Evolutionary conservation across 371 early-diverging fungal genomes (phyloP), one percentile per base, ranked within the genome.

Genomic region (Saksenaea vasiformis): DNA sequence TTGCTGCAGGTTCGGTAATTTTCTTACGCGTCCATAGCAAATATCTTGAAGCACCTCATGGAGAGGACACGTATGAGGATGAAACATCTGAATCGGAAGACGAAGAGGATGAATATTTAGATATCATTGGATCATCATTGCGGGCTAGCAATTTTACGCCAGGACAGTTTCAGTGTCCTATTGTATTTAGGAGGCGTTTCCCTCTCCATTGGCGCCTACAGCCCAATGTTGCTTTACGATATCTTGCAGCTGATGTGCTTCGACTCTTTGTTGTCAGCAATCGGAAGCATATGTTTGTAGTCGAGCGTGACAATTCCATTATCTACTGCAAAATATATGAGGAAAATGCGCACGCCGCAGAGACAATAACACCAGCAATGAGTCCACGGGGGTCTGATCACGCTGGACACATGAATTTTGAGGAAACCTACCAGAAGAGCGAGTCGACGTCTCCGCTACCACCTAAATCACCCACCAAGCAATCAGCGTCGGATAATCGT

Each of bases 151-250:
- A 70, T 38, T 85, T 84, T 61, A 63, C 58, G 10, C 85, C 83
- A 1, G 92, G 91, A 0, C 89, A 90, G 56, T 92, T 92, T 68
- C 79, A 88, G 17, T 92, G 93, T 54, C 89, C 91, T 0, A 56
- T 87, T 8, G 84, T 91, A 13, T 88, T 82, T 62, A 79, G 77
- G 1, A 82, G 79, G 41, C 69, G 74, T n/a, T 91, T 94, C 65
- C 85, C 88, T 1, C 64, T 93, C 2, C 94, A 93, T 62, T 90
- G 90, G 89, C 83, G 95, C 3, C 66, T 95, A 34, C 84, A 78
- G 51, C 86, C 91, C 0, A 76, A 80, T 17, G 83, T 83, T 35
- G 91, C 93, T 1, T 69, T 90, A n/a, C 89, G 84, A 55, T 78
- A 76, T 35, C 71, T 92, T 11, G 67, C 83, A 2, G 69, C 84